phyloP scores from a whole-genome alignment of 2,329 filamentous ascomycete species.

The Claviceps monticola region DNA sequence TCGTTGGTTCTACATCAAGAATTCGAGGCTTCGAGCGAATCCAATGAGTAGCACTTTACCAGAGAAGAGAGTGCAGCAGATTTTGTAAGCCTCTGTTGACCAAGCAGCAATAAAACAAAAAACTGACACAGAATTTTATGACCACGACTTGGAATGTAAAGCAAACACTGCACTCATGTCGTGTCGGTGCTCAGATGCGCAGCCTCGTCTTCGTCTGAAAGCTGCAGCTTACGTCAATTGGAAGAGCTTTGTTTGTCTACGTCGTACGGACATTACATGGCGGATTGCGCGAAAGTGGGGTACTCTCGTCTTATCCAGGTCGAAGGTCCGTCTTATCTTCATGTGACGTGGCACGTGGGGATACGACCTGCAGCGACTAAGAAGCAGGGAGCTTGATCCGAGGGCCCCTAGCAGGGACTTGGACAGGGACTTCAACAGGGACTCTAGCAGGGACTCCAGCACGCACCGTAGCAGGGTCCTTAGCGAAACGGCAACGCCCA shows the following conservation, averaged over 20 bases:
- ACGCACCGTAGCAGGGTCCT: not conserved
- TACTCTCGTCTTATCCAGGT: too few species aligned
- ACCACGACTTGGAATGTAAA: too few species aligned
- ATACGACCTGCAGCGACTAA: not conserved
- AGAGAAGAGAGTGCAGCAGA: not conserved
- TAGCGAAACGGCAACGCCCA: not conserved
- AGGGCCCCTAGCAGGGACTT: too few species aligned
- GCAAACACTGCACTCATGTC: too few species aligned
- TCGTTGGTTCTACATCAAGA: conserved; percentile 10
- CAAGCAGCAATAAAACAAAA: not conserved
- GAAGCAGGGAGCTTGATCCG: too few species aligned
- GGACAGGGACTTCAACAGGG: too few species aligned
- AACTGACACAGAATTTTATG: not conserved
- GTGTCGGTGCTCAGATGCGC: too few species aligned
- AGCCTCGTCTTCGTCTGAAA: too few species aligned
- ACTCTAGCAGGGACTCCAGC: not conserved
- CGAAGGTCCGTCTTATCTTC: not conserved
- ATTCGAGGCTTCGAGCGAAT: not conserved
- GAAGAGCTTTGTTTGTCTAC: too few species aligned
- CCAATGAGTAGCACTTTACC: not conserved
- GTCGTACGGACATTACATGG: too few species aligned
- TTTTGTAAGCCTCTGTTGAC: not conserved
- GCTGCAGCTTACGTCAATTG: too few species aligned
- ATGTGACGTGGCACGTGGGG: not conserved
- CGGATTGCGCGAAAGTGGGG: too few species aligned